phyloP scores from a whole-genome alignment of 306 rosid genomes.

The Ormosia semicastrata region DNA sequence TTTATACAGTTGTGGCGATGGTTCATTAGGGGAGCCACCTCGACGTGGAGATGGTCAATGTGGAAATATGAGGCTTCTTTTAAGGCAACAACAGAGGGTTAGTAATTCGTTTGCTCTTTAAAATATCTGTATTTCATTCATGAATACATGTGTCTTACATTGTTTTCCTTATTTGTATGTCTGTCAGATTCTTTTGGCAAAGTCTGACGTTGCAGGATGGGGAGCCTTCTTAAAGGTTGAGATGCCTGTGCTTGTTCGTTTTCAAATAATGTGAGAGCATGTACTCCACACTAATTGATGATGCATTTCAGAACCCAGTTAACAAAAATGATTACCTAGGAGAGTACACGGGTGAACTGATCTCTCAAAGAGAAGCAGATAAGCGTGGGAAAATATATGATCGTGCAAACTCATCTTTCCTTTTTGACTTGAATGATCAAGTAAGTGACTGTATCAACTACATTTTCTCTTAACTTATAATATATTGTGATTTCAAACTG shows the following conservation, averaged over 20 bases:
- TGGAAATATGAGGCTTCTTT: slow-evolving; percentile 83
- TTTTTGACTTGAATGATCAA: slow-evolving; percentile 84
- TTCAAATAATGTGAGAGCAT: not conserved
- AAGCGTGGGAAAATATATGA: slow-evolving; percentile 81
- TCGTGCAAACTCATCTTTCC: slow-evolving; percentile 67
- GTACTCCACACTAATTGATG: slow-evolving; percentile 31
- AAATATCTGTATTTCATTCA: not conserved
- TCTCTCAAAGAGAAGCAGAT: slow-evolving; percentile 75
- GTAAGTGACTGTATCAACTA: slow-evolving; percentile 35
- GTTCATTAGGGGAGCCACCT: slow-evolving; percentile 73
- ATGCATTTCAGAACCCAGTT: slow-evolving; percentile 63
- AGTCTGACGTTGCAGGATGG: slow-evolving; percentile 89
- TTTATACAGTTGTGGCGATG: slow-evolving; percentile 80
- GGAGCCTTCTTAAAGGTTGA: slow-evolving; percentile 90
- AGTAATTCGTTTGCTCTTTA: slow-evolving; percentile 25
- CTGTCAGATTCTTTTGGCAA: slow-evolving; percentile 71
- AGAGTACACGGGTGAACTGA: slow-evolving; percentile 82
- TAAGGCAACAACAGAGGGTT: slow-evolving; percentile 79
- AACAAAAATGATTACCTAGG: slow-evolving; percentile 82
- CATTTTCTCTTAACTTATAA: not conserved
- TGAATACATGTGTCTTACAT: slow-evolving; percentile 1
- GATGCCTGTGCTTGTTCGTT: not conserved
- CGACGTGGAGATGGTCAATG: slow-evolving; percentile 74
- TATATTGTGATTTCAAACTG: not conserved
- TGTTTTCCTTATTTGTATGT: slow-evolving; percentile 14